Percentiles rank a stretch among this genome's conserved stretches.
Evolutionary conservation across 495 filamentous ascomycete genomes (phyloP).

Genomic region (Neurospora africana): DNA sequence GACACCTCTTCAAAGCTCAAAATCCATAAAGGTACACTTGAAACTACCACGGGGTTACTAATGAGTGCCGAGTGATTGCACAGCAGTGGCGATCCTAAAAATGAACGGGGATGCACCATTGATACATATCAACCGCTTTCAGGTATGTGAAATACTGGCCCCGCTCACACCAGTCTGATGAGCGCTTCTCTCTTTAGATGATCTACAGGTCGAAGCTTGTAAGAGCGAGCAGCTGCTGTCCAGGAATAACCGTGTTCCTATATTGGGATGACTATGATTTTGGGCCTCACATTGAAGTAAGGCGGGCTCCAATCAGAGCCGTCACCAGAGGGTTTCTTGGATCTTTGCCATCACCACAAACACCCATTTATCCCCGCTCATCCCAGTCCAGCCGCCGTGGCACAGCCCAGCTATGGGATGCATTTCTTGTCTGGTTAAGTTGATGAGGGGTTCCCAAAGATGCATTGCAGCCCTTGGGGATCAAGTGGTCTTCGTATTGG

Average conservation of each 20-base stretch:
- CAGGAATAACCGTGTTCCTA: background rate
- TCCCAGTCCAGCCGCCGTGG: background rate
- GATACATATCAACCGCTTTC: background rate
- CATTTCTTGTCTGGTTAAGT: background rate
- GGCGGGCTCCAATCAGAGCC: conserved; percentile 3
- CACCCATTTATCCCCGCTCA: background rate
- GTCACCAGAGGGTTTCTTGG: background rate
- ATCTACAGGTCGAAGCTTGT: background rate
- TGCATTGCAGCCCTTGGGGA: conserved; percentile 6
- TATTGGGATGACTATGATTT: background rate
- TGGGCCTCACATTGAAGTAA: background rate
- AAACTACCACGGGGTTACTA: background rate
- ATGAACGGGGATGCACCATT: background rate
- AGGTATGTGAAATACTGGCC: background rate
- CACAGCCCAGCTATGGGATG: background rate
- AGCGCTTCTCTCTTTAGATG: background rate
- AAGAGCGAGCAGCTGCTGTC: background rate
- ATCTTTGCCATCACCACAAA: background rate
- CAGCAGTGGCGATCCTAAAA: background rate
- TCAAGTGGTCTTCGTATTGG: background rate
- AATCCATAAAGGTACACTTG: background rate
- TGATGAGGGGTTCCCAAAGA: conserved; percentile 20
- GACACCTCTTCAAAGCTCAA: background rate
- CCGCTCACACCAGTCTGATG: background rate
- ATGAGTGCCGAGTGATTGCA: background rate